Base-by-base conservation (phyloP, 139 green algal species). In the Coelastrella sp. region DNA sequence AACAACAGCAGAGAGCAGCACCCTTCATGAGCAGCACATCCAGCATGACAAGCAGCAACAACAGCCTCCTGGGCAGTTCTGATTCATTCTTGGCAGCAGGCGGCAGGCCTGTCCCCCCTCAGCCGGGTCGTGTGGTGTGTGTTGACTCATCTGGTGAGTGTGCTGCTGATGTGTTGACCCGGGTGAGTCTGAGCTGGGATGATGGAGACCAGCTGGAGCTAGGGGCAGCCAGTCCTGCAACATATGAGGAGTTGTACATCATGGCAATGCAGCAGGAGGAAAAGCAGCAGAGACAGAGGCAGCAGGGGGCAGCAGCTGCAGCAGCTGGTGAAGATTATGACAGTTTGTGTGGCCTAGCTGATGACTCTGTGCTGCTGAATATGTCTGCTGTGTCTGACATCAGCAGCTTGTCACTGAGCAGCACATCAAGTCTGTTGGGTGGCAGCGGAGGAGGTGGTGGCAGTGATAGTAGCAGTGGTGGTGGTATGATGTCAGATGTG, bases 141-240 rank as follows among this genome's bases (percentile, higher is more conserved):
- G n/a, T n/a, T n/a, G n/a, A n/a, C n/a, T n/a, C n/a, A 5, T 64
- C 2, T 27, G 17, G 6, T n/a, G 53, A 27, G 27, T 19, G 48
- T 45, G 25, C 13, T 32, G 27, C 60, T 32, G 84, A 90, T 13
- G 32, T 73, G 25, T 23, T 82, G 74, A 66, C 78, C 41, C 63
- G 64, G n/a, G 83, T 88, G n/a, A 79, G 59, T 57, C 66, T 86
- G n/a, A 86, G 79, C 27, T 79, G 34, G 48, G 79, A 86, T 67
- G 78, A 66, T 1, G 78, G 73, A 23, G n/a, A 64, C 37, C 53
- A 78, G 23, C 71, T 77, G 21, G 77, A 82, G 57, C 13, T 53
- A 15, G 57, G 57, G 0, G 27, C 60, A 1, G 17, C 53, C 32
- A 32, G 74, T 6, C 59, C 63, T 34, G 30, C 51, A 71, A 53